A percentile compares a stretch with the other conserved stretches of the same genome.
phyloP scores from a whole-genome alignment of 192 early-diverging fungal genomes.

The Dissophora ornata region DNA sequence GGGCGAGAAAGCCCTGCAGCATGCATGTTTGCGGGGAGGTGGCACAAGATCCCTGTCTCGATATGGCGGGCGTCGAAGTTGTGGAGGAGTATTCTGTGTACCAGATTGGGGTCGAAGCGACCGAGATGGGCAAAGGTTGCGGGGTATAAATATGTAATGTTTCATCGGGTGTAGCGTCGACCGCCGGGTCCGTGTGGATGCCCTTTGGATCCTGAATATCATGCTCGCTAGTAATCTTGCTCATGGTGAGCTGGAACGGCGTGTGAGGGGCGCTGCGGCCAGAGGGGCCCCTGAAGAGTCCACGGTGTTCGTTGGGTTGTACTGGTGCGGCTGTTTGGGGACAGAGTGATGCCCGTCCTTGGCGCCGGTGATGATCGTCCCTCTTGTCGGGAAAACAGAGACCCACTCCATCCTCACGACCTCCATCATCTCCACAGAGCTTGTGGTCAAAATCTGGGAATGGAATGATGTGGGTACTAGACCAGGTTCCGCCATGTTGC shows the following conservation, averaged over 20 bases:
- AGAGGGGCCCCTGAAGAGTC: not conserved
- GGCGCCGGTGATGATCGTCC: too few relatives aligned
- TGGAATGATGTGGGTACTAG: too few relatives aligned
- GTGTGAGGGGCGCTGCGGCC: not conserved
- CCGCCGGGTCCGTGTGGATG: not conserved
- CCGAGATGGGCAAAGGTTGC: not conserved
- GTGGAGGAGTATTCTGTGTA: constrained; percentile 2
- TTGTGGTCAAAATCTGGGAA: too few relatives aligned
- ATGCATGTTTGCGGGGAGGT: constrained; percentile 1
- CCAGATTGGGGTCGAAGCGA: not conserved
- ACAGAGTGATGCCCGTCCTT: too few relatives aligned
- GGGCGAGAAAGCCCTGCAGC: not conserved
- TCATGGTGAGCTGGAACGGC: not conserved
- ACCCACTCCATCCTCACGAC: too few relatives aligned
- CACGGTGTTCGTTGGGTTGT: too few relatives aligned
- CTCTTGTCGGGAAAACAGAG: too few relatives aligned
- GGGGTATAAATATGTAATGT: not conserved
- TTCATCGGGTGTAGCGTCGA: not conserved
- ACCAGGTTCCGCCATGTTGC: too few relatives aligned
- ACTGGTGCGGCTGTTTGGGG: too few relatives aligned
- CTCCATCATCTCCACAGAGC: too few relatives aligned
- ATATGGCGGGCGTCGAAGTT: not conserved
- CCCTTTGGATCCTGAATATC: not conserved
- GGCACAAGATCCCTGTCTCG: not conserved
- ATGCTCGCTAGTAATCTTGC: not conserved